Evolutionary conservation across 257 asterid genomes (phyloP), one percentile per base, ranked within the genome.

Genomic region (Solanum commersonii): DNA sequence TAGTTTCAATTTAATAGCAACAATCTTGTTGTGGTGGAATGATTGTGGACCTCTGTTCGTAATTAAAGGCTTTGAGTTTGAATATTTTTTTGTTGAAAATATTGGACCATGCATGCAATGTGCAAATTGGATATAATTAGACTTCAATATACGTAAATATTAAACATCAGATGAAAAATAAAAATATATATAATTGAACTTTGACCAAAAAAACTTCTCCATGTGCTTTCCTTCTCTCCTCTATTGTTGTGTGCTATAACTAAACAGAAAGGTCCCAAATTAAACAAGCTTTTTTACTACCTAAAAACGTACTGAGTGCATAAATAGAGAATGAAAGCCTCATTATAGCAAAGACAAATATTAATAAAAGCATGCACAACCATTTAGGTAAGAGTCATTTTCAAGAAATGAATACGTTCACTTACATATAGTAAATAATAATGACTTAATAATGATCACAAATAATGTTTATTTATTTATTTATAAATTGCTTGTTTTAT

Each of bases 111-210:
- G 4, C 3, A 49, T 49, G 22, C 8, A 49, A 49, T 49, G 3
- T 16, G 9, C 3, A 49, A 15, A 49, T 49, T 9, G 3, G 0
- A 15, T 49, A 44, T 44, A 49, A 49, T 49, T 5, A 15, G 1
- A 49, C 7, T 49, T 0, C 1, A 15, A 49, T 49, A 49, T 49
- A 0, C 9, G 8, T 49, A 16, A 49, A 18, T 56, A 56, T 23
- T 4, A 0, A 23, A 23, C 3, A 10, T 63, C 7, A 0, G 0
- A 0, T 63, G 15, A 23, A 60, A 22, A 59, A 56, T 2, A 56
- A 59, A 59, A 4, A 23, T 23, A 63, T 63, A 25, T 56, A 27
- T 67, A 71, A 13, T 33, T 31, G 14, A 33, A 72, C 25, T 33
- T 31, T 72, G 79, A 72, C 42, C 14, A 33, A 31, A 29, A 5